Conservation (phyloP, 441 rosid species). For the Bruguiera hainesii region DNA sequence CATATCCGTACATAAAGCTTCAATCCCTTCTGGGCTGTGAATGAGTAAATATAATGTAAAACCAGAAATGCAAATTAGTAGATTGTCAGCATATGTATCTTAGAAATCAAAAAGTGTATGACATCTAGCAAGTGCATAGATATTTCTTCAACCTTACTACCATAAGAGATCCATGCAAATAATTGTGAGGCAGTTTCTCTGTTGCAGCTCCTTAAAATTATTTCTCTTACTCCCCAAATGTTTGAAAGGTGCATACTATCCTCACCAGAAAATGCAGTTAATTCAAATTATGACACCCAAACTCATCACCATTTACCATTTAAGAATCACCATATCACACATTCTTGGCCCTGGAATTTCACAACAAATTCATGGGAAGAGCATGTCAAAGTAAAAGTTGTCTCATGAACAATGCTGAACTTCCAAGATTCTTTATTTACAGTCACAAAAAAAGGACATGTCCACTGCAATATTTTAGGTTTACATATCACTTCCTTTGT, state of each 20-base stretch:
- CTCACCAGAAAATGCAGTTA: background rate
- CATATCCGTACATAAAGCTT: conserved; percentile 75
- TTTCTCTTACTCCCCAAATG: background rate
- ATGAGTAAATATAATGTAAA: conserved; percentile 12
- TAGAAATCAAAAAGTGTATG: background rate
- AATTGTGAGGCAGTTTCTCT: background rate
- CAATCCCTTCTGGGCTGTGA: conserved; percentile 95
- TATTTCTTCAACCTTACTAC: background rate
- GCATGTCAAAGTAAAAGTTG: background rate
- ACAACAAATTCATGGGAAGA: background rate
- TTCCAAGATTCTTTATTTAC: background rate
- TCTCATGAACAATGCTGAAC: background rate
- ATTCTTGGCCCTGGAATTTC: background rate
- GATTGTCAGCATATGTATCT: background rate
- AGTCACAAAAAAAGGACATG: background rate
- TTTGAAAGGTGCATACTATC: background rate
- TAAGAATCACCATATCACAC: background rate
- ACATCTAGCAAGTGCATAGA: background rate
- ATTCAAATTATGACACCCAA: background rate
- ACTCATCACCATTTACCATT: background rate
- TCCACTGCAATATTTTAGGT: background rate
- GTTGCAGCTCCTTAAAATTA: background rate
- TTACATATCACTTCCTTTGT: no score
- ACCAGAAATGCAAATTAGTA: conserved; percentile 6
- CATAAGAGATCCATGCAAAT: background rate